Evolutionary conservation across 2,329 filamentous ascomycete genomes (phyloP), one percentile per base, ranked within the genome.

Genomic region (Diplodia intermedia): DNA sequence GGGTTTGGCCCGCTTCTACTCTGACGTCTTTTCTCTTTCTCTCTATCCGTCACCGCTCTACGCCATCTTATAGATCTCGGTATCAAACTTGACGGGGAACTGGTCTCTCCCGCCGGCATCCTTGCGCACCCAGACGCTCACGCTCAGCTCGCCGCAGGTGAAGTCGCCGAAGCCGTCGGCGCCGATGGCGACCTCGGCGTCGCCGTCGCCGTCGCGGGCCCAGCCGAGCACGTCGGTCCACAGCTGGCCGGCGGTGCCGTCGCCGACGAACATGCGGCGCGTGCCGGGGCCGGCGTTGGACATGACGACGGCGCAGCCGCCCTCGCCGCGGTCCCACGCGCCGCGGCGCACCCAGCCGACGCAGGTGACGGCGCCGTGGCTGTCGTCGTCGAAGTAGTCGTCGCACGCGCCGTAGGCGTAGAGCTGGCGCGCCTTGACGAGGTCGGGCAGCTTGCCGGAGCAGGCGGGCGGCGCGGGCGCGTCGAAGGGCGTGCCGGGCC

Each of bases 341-440:
- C 86, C 85, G 82, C 38, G 79, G 1, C 86, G 80, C 49, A 87
- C 85, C 80, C 85, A 89, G 63, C 88, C 89, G 66, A 91, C 83
- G 75, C 87, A 90, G 65, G 86, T 85, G 5, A 47, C 14, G 83
- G 78, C 11, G 1, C 3, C 7, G 4, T 47, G 9, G 4, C 40
- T 18, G 18, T 83, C 79, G 72, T 89, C 85, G 43, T 56, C 55
- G 70, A 88, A 88, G 73, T 90, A 91, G 71, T 91, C 85, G 52
- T 83, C 79, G 74, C 91, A 89, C 29, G 82, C 78, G 8, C 90
- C 90, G 71, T 91, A 90, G 0, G 89, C 88, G 73, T 89, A 91
- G 7, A 90, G 79, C 72, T 87, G 88, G 9, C 90, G 83, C 1
- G 87, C 87, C 11, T 89, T 82, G 47, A 87, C 83, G 26, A 92